A percentile compares a stretch with the other conserved stretches of the same genome.
These are phyloP conservation scores for Fraxinus baroniana DNA, from an alignment of 305 asterid genomes.

Conservation along the genomic window DNA sequence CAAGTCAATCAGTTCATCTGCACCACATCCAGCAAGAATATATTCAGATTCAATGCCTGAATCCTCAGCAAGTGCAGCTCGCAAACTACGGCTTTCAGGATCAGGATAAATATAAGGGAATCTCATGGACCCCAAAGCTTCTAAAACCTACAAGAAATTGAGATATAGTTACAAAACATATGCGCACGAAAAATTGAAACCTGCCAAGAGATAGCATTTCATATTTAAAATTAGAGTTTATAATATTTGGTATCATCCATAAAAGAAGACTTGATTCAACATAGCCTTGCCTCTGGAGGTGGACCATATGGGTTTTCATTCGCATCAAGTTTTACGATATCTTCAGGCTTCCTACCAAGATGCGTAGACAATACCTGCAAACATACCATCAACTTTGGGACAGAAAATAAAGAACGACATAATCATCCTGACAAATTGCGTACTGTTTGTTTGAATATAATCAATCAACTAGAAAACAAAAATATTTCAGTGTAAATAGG, in stretches of 20 bases:
- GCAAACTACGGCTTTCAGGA: conserved; percentile 87
- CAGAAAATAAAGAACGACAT: background rate
- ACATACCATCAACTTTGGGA: conserved; percentile 16
- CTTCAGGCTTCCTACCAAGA: conserved; percentile 94
- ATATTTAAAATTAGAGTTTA: background rate
- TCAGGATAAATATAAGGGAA: conserved; percentile 96
- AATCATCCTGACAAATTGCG: background rate
- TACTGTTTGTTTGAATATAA: background rate
- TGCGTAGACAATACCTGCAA: conserved; percentile 79
- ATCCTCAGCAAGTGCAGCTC: conserved; percentile 92
- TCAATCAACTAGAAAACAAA: background rate
- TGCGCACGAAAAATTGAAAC: background rate
- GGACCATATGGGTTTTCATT: conserved; percentile 98
- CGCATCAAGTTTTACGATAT: conserved; percentile 83
- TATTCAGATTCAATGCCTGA: conserved; percentile 86
- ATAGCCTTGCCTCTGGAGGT: conserved; percentile 80
- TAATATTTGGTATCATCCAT: background rate
- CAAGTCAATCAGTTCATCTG: conserved; percentile 95
- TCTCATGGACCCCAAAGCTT: conserved; percentile 79
- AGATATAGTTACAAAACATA: conserved; percentile 16
- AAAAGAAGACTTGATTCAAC: background rate
- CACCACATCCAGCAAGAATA: conserved; percentile 92
- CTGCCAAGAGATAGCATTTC: background rate
- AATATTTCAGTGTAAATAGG: background rate
- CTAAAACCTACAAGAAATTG: conserved; percentile 61